These are phyloP conservation scores for Solanum bulbocastanum DNA, from an alignment of 257 asterid genomes.

Conservation along the genomic window DNA sequence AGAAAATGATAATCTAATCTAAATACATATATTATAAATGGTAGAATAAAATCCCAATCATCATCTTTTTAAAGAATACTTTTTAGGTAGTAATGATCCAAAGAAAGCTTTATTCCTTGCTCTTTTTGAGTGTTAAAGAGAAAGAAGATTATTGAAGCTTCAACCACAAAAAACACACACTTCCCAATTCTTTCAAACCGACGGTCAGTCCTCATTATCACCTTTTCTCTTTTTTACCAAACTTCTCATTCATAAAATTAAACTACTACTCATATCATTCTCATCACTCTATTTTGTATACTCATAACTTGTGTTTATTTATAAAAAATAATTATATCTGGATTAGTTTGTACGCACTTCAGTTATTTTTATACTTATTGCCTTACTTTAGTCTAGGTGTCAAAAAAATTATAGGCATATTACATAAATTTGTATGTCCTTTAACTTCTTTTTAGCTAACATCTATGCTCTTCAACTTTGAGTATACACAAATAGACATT, in stretches of 20 bases:
- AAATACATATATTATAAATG: neutral
- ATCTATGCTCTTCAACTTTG: rapidly evolving
- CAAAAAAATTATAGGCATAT: too few relatives aligned
- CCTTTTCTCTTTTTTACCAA: slow-evolving; percentile 36
- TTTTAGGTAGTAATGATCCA: neutral
- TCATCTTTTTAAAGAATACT: slow-evolving; percentile 1
- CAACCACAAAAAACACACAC: slow-evolving; percentile 21
- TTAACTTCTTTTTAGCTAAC: too few relatives aligned
- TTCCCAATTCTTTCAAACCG: slow-evolving; percentile 75
- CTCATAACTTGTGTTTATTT: neutral
- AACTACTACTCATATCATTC: neutral
- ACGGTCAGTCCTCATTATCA: slow-evolving; percentile 39
- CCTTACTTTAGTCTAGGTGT: neutral
- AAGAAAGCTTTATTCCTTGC: slow-evolving; percentile 6
- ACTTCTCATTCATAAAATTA: slow-evolving; percentile 24
- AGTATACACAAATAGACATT: too few relatives aligned
- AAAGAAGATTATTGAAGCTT: slow-evolving; percentile 4
- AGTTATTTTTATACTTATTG: neutral
- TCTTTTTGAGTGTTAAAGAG: neutral
- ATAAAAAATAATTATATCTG: too few relatives aligned
- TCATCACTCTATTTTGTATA: neutral
- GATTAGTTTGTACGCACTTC: neutral
- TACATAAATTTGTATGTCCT: too few relatives aligned
- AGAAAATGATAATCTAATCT: neutral
- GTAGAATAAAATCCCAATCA: neutral